Conservation (phyloP, 441 rosid genomes). For the Adansonia madagascariensis region DNA sequence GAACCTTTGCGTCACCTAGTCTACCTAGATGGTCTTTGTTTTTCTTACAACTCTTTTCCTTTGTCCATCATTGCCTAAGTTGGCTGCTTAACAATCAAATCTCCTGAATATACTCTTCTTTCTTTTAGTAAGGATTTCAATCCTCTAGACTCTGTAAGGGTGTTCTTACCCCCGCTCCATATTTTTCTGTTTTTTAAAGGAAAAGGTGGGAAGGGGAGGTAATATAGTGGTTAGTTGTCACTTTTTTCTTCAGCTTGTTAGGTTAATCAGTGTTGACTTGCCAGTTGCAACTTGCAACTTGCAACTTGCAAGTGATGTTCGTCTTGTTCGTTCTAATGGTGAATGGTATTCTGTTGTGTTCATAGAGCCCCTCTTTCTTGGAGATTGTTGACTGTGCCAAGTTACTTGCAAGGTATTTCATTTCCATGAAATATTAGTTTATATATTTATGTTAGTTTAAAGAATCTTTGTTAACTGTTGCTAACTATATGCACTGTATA, state of each 20-base stretch:
- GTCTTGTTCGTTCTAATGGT: slow-evolving; percentile 22
- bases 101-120: slow-evolving; percentile 9
- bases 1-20: slow-evolving; percentile 17
- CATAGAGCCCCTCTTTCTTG: slow-evolving; percentile 4
- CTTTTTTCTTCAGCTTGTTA: slow-evolving; percentile 34
- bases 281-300: slow-evolving; percentile 5
- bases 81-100: slow-evolving; percentile 37
- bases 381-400: slow-evolving; percentile 40
- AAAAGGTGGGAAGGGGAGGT: slow-evolving; percentile 49
- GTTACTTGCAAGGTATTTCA: slow-evolving; percentile 42
- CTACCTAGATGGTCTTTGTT: slow-evolving; percentile 21
- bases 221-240: slow-evolving; percentile 25
- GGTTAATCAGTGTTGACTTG: slow-evolving; percentile 28
- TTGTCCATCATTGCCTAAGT: slow-evolving; percentile 25
- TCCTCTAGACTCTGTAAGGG: slow-evolving; percentile 29
- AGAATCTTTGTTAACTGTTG: not conserved
- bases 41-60: not conserved
- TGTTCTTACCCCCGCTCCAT: slow-evolving; percentile 41
- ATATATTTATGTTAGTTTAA: not conserved
- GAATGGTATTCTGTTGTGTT: slow-evolving; percentile 16
- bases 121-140: slow-evolving; percentile 38
- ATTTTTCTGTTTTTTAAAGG: slow-evolving; percentile 54
- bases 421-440: not conserved
- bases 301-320: slow-evolving; percentile 3
- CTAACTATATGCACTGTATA: not conserved